Percentiles rank a stretch among this genome's conserved stretches.
phyloP scores from a whole-genome alignment of 129 eudicot genomes.

The Pittosporum tobira region DNA sequence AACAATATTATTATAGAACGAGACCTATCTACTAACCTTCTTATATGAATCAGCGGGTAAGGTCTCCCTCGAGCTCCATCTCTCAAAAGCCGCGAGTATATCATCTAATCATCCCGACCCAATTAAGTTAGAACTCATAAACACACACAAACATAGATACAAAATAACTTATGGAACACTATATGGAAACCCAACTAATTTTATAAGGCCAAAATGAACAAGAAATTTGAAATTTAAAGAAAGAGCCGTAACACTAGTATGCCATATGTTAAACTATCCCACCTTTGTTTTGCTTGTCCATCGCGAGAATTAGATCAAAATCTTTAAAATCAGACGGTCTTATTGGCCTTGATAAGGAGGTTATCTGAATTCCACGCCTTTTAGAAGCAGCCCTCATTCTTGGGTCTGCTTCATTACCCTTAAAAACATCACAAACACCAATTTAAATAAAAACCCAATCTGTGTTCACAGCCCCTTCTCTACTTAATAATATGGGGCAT shows the following conservation, averaged over 20 bases:
- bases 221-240: neutral
- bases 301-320: conserved; percentile 94
- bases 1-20: neutral
- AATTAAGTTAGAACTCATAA: neutral
- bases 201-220: neutral
- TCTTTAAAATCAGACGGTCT: conserved; percentile 85
- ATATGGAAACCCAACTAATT: neutral
- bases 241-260: neutral
- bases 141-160: neutral
- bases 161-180: neutral
- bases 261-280: neutral
- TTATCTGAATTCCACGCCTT: conserved; percentile 81
- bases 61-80: conserved; percentile 63
- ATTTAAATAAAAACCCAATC: conserved; percentile 1
- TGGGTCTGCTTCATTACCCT: conserved; percentile 97
- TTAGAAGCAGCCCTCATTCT: conserved; percentile 93
- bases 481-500: neutral
- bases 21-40: conserved; percentile 38
- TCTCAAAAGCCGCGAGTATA: conserved; percentile 67
- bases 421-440: conserved; percentile 15
- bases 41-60: conserved; percentile 67
- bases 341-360: conserved; percentile 87
- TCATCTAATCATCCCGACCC: conserved; percentile 38
- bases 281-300: conserved; percentile 95
- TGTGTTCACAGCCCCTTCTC: conserved; percentile 5